These are phyloP conservation scores for Mortierella sp. DNA, from an alignment of 371 early-diverging fungal genomes.

Conservation along the genomic window DNA sequence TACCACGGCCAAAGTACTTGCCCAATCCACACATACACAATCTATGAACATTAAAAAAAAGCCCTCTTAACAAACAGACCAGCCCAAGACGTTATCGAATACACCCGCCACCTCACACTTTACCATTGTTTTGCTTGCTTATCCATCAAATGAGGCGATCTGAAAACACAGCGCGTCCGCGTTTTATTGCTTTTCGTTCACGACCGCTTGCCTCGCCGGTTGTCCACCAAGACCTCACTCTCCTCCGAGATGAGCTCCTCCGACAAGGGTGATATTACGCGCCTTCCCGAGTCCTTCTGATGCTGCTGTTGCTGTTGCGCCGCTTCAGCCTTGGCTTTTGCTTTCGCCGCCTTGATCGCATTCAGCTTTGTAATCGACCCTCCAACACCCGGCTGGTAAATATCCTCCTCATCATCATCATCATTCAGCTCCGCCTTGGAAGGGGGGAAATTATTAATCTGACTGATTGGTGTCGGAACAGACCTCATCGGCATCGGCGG, in stretches of 20 bases:
- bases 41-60: background rate
- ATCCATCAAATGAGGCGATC: no score
- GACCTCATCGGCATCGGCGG: slow-evolving; percentile 2
- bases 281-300: background rate
- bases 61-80: background rate
- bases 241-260: background rate
- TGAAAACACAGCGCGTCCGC: no score
- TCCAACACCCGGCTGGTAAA: slow-evolving; percentile 1
- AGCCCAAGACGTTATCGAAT: background rate
- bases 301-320: background rate
- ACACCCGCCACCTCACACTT: no score
- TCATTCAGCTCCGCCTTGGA: background rate
- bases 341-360: background rate
- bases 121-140: no score
- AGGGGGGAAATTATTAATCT: background rate
- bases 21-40: background rate
- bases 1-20: background rate
- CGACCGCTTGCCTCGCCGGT: background rate
- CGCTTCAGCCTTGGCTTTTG: background rate
- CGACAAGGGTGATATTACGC: background rate
- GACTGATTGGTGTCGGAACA: background rate
- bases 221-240: slow-evolving; percentile 13
- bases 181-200: background rate
- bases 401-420: background rate
- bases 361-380: slow-evolving; percentile 7